Conservation (phyloP, 2,329 filamentous ascomycete genomes). For the Beauveria sp. region DNA sequence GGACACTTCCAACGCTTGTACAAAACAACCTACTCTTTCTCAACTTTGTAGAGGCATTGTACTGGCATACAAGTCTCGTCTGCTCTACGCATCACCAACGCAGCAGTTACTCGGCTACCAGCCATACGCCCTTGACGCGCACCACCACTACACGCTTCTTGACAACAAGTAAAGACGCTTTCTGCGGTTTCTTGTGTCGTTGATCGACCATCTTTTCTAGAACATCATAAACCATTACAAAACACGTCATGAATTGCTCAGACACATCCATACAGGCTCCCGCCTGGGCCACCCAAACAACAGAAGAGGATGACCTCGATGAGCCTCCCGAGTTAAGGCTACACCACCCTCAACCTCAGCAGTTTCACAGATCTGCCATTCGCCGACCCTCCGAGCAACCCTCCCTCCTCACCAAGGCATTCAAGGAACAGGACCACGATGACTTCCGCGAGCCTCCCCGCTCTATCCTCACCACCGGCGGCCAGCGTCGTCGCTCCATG, state of each 20-base stretch:
- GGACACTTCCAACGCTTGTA: constrained; percentile 21
- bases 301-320: constrained; percentile 72
- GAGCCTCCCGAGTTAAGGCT: constrained; percentile 68
- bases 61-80: constrained; percentile 20
- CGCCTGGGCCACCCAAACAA: constrained; percentile 29
- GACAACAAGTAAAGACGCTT: not conserved
- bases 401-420: constrained; percentile 80
- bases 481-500: constrained; percentile 52
- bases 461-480: constrained; percentile 23
- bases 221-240: not conserved
- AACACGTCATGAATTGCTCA: constrained; percentile 31
- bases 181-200: constrained; percentile 8
- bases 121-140: not conserved
- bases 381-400: constrained; percentile 51
- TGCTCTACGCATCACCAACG: constrained; percentile 15
- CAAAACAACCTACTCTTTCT: not conserved
- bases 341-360: constrained; percentile 20
- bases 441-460: constrained; percentile 16
- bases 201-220: constrained; percentile 2
- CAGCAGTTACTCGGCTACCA: not conserved
- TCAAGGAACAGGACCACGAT: constrained; percentile 41
- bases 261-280: constrained; percentile 20
- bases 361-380: constrained; percentile 41
- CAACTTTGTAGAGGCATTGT: constrained; percentile 14
- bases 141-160: not conserved